Evolutionary conservation across 2,329 filamentous ascomycete genomes (phyloP).

Genomic region (Ramichloridium luteum): DNA sequence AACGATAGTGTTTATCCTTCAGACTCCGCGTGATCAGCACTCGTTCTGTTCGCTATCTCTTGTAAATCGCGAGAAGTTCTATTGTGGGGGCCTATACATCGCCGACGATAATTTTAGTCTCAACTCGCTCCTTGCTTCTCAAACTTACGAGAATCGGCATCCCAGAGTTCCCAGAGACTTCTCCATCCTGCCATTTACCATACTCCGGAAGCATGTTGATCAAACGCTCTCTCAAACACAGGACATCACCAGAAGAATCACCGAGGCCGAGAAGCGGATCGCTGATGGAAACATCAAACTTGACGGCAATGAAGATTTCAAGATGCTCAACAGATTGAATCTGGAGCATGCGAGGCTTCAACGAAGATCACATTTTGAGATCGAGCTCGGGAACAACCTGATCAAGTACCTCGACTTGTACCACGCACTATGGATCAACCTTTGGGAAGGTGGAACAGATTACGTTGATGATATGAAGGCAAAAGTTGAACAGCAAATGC

Average conservation of each 20-base stretch:
- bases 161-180: constrained; percentile 25
- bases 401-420: constrained; percentile 23
- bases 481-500: constrained; percentile 24
- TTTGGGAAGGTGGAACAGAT: constrained; percentile 23
- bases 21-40: constrained; percentile 22
- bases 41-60: constrained; percentile 25
- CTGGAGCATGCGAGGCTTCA: constrained; percentile 23
- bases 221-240: constrained; percentile 21
- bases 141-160: constrained; percentile 23
- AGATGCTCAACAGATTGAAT: constrained; percentile 23
- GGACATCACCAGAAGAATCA: constrained; percentile 20
- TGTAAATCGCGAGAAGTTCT: constrained; percentile 21
- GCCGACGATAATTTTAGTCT: constrained; percentile 20
- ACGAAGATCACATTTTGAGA: constrained; percentile 22
- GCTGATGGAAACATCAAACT: constrained; percentile 22
- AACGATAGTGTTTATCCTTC: constrained; percentile 25
- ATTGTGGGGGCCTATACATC: constrained; percentile 23
- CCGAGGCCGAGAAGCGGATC: constrained; percentile 22
- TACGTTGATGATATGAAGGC: constrained; percentile 26
- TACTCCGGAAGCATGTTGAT: constrained; percentile 22
- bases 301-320: constrained; percentile 25
- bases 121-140: constrained; percentile 16
- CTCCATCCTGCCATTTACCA: constrained; percentile 22
- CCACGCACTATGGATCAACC: constrained; percentile 17
- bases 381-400: constrained; percentile 23